phyloP scores from a whole-genome alignment of 208 protist genomes.

The Trichomonas tenax region DNA sequence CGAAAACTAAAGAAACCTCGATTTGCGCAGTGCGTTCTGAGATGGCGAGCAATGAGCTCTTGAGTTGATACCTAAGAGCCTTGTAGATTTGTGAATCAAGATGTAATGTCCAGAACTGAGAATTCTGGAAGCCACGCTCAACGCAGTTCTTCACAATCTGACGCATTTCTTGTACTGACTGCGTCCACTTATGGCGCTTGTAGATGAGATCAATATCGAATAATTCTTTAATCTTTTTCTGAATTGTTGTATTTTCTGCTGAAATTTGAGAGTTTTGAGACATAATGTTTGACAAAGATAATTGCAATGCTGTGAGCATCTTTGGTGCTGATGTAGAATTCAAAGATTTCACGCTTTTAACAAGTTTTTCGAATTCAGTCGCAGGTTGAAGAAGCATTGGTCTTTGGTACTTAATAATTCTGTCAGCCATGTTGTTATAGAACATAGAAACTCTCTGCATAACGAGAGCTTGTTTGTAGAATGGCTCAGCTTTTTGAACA shows the following conservation, averaged over 20 bases:
- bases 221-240: not conserved
- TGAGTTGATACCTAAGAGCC: not conserved
- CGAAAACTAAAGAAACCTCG: not conserved
- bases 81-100: constrained; percentile 8
- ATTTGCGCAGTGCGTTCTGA: not conserved
- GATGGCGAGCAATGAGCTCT: not conserved
- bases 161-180: not conserved
- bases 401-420: constrained; percentile 53
- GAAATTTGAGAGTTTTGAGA: not conserved
- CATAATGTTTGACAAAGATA: not conserved
- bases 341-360: constrained; percentile 24
- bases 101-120: not conserved
- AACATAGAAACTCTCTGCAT: constrained; percentile 54
- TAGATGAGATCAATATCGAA: not conserved
- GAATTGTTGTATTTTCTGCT: not conserved
- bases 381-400: constrained; percentile 49
- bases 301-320: not conserved
- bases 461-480: not conserved
- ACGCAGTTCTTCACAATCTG: not conserved
- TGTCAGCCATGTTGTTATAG: constrained; percentile 52
- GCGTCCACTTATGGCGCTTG: not conserved
- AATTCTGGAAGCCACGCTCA: not conserved
- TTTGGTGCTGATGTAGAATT: not conserved
- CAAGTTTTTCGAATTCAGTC: constrained; percentile 44
- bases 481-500: not conserved